Conservation (phyloP, 1,284 basidiomycete genomes). For the Heterobasidion occidentale region DNA sequence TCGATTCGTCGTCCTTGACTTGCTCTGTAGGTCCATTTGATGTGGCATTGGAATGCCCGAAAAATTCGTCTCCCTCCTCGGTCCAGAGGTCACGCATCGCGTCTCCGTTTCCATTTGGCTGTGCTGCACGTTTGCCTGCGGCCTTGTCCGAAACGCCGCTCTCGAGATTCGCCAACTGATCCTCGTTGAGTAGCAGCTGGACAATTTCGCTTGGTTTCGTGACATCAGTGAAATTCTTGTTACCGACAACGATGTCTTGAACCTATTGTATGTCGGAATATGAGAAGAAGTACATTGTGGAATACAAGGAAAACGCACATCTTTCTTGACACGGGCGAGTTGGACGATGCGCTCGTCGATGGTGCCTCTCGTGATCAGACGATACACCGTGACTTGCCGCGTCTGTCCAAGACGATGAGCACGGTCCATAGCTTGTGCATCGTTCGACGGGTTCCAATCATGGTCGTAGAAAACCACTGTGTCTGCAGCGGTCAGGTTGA, state of each 20-base stretch:
- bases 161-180: slow-evolving; percentile 69
- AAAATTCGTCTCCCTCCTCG: slow-evolving; percentile 80
- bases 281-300: neutral
- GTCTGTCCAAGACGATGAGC: slow-evolving; percentile 98
- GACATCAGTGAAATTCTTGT: slow-evolving; percentile 88
- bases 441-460: slow-evolving; percentile 99
- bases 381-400: slow-evolving; percentile 97
- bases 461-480: slow-evolving; percentile 99
- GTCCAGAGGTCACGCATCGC: slow-evolving; percentile 67
- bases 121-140: slow-evolving; percentile 27
- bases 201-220: slow-evolving; percentile 97
- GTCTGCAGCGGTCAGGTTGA: slow-evolving; percentile 97
- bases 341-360: slow-evolving; percentile 99
- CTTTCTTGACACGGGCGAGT: slow-evolving; percentile 91
- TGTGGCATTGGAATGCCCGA: slow-evolving; percentile 38
- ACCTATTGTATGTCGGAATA: slow-evolving; percentile 42
- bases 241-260: slow-evolving; percentile 98
- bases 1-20: slow-evolving; percentile 30
- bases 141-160: slow-evolving; percentile 31
- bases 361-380: slow-evolving; percentile 92
- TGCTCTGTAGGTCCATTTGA: slow-evolving; percentile 16
- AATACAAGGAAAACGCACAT: slow-evolving; percentile 45
- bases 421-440: slow-evolving; percentile 99
- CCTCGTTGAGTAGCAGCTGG: slow-evolving; percentile 91
- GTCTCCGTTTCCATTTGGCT: slow-evolving; percentile 24